phyloP scores from a whole-genome alignment of 2,329 filamentous ascomycete genomes.

The Hansfordia pulvinata region DNA sequence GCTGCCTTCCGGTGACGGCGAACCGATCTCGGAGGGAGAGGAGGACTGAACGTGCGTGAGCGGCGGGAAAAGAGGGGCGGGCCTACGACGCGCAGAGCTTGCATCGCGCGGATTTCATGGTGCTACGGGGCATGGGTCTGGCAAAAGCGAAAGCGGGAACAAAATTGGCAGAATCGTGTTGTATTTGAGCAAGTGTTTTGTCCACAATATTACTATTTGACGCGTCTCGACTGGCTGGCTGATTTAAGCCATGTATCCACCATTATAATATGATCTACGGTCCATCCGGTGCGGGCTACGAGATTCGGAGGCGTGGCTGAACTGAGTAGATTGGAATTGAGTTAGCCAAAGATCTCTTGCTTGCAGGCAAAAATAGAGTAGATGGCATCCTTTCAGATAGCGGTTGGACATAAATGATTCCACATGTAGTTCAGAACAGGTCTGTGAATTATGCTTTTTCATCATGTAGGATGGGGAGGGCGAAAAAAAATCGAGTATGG shows the following conservation, averaged over 20 bases:
- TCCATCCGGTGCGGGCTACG: too few relatives aligned
- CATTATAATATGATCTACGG: too few relatives aligned
- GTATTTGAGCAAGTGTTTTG: too few relatives aligned
- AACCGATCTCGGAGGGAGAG: constrained; percentile 14
- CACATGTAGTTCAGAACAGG: constrained; percentile 66
- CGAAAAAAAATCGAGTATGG: constrained; percentile 6
- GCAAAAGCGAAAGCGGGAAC: too few relatives aligned
- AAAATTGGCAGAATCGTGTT: too few relatives aligned
- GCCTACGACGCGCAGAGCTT: too few relatives aligned
- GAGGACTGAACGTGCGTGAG: constrained; percentile 3
- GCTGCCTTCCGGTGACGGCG: constrained; percentile 28
- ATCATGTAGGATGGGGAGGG: constrained; percentile 44
- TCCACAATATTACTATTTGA: too few relatives aligned
- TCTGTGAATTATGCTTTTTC: constrained; percentile 63
- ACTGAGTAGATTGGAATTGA: not conserved
- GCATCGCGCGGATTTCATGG: too few relatives aligned
- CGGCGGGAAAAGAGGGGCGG: not conserved
- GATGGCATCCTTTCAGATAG: constrained; percentile 48
- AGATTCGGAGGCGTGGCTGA: too few relatives aligned
- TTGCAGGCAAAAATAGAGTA: constrained; percentile 1
- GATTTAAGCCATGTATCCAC: too few relatives aligned
- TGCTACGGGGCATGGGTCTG: too few relatives aligned
- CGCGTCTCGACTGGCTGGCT: too few relatives aligned
- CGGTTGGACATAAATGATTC: constrained; percentile 67
- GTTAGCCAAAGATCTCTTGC: not conserved